Evolutionary conservation across 1,284 basidiomycete genomes (phyloP).

Genomic region (Lentinula novae-zelandiae): DNA sequence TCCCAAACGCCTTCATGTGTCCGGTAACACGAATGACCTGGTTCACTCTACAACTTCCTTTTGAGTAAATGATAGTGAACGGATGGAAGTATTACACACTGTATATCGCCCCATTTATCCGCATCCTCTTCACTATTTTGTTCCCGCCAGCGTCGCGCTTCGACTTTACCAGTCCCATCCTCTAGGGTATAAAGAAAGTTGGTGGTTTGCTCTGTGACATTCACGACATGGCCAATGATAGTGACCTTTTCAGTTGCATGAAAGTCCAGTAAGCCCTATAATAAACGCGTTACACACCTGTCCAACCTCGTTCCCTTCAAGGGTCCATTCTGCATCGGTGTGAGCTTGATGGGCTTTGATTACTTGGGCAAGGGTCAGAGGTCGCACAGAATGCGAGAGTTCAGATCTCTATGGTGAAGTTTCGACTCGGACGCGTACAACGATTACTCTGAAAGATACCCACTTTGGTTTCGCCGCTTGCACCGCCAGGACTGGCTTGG

Average conservation of each 20-base stretch:
- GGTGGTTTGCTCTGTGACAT: constrained; percentile 71
- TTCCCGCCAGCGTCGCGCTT: constrained; percentile 89
- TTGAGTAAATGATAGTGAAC: not conserved
- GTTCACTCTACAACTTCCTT: constrained; percentile 52
- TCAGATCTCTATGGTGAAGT: constrained; percentile 37
- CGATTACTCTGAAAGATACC: not conserved
- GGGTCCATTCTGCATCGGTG: constrained; percentile 83
- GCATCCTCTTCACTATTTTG: constrained; percentile 53
- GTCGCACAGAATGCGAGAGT: constrained; percentile 70
- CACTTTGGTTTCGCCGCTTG: constrained; percentile 1
- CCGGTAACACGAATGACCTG: constrained; percentile 86
- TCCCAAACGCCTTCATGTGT: constrained; percentile 83
- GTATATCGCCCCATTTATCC: constrained; percentile 43
- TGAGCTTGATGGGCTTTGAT: constrained; percentile 77
- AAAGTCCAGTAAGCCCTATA: not conserved
- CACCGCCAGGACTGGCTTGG: constrained; percentile 18
- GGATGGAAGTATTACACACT: constrained; percentile 30
- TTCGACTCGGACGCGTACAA: not conserved
- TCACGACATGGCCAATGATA: constrained; percentile 80
- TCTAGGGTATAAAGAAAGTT: constrained; percentile 82
- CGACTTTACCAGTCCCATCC: constrained; percentile 87
- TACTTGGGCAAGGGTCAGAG: constrained; percentile 85
- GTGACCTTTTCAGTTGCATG: constrained; percentile 38
- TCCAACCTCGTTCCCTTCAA: constrained; percentile 80
- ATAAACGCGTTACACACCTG: constrained; percentile 51